A percentile compares a stretch with the other conserved stretches of the same genome.
These are phyloP conservation scores for Noccaea caerulescens DNA, from an alignment of 345 rosid genomes.

Conservation along the genomic window DNA sequence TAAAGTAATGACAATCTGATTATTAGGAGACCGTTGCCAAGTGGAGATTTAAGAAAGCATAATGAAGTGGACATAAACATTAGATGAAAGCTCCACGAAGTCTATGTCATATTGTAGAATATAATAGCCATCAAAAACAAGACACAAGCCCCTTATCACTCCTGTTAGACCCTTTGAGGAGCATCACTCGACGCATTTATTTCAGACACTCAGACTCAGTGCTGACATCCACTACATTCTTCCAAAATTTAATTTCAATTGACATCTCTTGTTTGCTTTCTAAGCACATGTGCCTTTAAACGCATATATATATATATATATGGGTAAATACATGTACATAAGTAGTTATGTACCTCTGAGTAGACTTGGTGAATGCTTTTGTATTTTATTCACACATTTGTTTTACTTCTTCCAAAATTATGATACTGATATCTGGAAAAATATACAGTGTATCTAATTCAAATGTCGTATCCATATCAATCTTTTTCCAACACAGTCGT, in stretches of 20 bases:
- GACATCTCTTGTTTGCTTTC: slow-evolving; percentile 10
- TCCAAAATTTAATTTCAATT: background rate
- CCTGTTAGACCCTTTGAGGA: background rate
- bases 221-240: background rate
- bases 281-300: slow-evolving; percentile 16
- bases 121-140: no score
- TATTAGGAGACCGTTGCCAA: no score
- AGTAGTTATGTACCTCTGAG: no score
- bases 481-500: slow-evolving; percentile 7
- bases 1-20: no score
- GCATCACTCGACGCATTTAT: background rate
- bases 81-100: no score
- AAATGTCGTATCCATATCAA: slow-evolving; percentile 15
- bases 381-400: background rate
- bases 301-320: no score
- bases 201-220: background rate
- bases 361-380: slow-evolving; percentile 3
- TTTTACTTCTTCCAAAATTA: background rate
- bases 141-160: no score
- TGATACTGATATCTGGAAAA: background rate
- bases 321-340: no score
- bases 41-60: no score
- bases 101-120: no score
- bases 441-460: background rate
- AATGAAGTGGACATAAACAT: no score